Conservation (phyloP, 805 yeast species). For the Wickerhamiella shivajii region DNA sequence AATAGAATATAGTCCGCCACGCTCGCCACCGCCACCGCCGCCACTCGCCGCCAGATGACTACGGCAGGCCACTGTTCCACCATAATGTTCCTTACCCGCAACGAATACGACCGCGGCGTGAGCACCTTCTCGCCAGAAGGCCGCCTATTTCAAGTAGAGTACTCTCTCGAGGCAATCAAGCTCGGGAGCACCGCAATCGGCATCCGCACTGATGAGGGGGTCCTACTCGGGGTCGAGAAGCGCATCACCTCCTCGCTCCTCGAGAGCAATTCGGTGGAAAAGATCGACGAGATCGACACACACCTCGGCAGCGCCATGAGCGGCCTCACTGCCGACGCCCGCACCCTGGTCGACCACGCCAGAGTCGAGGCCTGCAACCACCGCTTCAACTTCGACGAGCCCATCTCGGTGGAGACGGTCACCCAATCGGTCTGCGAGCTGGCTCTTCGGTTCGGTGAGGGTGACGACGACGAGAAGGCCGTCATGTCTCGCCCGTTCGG, state of each 20-base stretch:
- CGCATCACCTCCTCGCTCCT: conserved; percentile 85
- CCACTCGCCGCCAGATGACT: background rate
- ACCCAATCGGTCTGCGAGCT: conserved; percentile 96
- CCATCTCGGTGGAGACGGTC: conserved; percentile 78
- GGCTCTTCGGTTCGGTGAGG: conserved; percentile 93
- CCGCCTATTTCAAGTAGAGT: conserved; percentile 93
- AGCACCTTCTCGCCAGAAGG: conserved; percentile 99
- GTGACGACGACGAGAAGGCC: conserved; percentile 78
- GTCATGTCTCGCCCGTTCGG: conserved; percentile 98
- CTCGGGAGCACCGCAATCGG: conserved; percentile 98
- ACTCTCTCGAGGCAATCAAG: conserved; percentile 94
- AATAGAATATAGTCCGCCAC: too few species aligned
- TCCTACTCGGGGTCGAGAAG: conserved; percentile 90
- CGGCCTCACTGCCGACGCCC: conserved; percentile 96
- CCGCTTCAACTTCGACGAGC: conserved; percentile 79
- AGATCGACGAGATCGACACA: conserved; percentile 82
- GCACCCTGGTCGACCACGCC: conserved; percentile 98
- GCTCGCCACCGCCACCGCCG: too few species aligned
- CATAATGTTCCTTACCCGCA: conserved; percentile 90
- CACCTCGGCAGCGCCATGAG: conserved; percentile 99
- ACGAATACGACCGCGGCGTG: conserved; percentile 98
- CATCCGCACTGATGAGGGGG: conserved; percentile 88
- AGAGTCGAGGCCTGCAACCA: conserved; percentile 75
- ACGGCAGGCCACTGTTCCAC: background rate
- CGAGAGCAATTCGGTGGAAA: conserved; percentile 88